phyloP scores from a whole-genome alignment of 495 filamentous ascomycete genomes.

The Hyphodiscus hymeniophilus region DNA sequence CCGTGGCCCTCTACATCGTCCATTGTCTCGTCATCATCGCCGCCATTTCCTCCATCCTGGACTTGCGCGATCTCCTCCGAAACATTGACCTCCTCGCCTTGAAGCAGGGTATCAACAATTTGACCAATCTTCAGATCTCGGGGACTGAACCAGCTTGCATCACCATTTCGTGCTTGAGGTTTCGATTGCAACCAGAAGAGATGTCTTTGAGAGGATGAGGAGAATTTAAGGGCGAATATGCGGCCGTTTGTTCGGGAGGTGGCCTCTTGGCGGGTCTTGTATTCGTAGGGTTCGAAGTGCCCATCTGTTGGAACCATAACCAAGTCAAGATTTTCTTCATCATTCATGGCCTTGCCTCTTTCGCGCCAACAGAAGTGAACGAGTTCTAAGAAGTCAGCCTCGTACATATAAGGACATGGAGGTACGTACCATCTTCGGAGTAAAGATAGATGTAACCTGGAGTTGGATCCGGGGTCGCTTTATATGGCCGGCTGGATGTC shows the following conservation, averaged over 20 bases:
- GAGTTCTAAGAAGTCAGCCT: slow-evolving; percentile 48
- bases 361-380: slow-evolving; percentile 95
- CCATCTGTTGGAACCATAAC: slow-evolving; percentile 88
- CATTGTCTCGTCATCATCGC: slow-evolving; percentile 61
- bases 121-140: slow-evolving; percentile 75
- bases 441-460: slow-evolving; percentile 93
- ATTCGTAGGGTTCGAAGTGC: slow-evolving; percentile 71
- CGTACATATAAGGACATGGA: slow-evolving; percentile 2
- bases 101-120: slow-evolving; percentile 73
- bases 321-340: slow-evolving; percentile 70
- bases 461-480: slow-evolving; percentile 56
- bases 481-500: slow-evolving; percentile 52
- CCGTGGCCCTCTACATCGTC: slow-evolving; percentile 70
- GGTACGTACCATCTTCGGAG: slow-evolving; percentile 68
- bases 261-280: slow-evolving; percentile 34
- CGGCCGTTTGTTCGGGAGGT: slow-evolving; percentile 73
- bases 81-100: slow-evolving; percentile 86
- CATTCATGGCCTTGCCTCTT: slow-evolving; percentile 41
- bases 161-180: slow-evolving; percentile 63
- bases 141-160: slow-evolving; percentile 69
- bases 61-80: slow-evolving; percentile 63
- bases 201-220: slow-evolving; percentile 82
- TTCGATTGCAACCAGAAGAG: slow-evolving; percentile 96
- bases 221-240: slow-evolving; percentile 90
- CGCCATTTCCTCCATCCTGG: slow-evolving; percentile 38